Conservation (phyloP, 139 green algal species). For the Desmodesmus armatus region DNA sequence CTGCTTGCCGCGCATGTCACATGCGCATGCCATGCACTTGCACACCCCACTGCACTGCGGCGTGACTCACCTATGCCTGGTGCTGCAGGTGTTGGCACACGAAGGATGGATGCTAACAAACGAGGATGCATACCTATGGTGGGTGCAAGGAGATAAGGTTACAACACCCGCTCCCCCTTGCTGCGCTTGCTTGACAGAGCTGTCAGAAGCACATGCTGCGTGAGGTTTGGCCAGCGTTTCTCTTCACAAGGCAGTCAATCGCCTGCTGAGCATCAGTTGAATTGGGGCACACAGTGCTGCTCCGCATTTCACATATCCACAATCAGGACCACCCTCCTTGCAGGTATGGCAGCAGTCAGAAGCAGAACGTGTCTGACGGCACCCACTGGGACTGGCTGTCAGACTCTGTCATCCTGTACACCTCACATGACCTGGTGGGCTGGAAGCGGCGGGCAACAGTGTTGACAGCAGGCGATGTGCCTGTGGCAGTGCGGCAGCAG, state of each 20-base stretch:
- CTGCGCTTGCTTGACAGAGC: too few relatives aligned
- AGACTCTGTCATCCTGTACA: conserved; percentile 19
- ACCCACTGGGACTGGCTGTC: conserved; percentile 12
- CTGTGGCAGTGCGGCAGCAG: neutral
- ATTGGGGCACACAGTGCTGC: neutral
- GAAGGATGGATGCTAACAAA: conserved; percentile 39
- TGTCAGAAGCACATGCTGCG: too few relatives aligned
- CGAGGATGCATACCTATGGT: conserved; percentile 42
- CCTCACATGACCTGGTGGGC: conserved; percentile 16
- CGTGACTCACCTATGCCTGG: too few relatives aligned
- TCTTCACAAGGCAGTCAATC: too few relatives aligned
- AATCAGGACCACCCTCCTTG: too few relatives aligned
- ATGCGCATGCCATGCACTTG: too few relatives aligned
- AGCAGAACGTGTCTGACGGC: too few relatives aligned
- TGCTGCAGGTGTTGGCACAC: conserved; percentile 31
- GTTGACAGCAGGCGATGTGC: conserved; percentile 13
- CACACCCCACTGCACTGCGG: too few relatives aligned
- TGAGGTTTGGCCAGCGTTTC: too few relatives aligned
- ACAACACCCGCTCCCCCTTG: too few relatives aligned
- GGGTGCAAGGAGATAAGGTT: neutral
- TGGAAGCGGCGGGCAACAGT: conserved; percentile 12
- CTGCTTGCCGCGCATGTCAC: too few relatives aligned
- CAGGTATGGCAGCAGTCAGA: conserved; percentile 34
- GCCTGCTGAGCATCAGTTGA: too few relatives aligned
- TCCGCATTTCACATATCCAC: neutral